Base-by-base conservation (phyloP, 106 monocot genomes). In the Dendrobium officinale region DNA sequence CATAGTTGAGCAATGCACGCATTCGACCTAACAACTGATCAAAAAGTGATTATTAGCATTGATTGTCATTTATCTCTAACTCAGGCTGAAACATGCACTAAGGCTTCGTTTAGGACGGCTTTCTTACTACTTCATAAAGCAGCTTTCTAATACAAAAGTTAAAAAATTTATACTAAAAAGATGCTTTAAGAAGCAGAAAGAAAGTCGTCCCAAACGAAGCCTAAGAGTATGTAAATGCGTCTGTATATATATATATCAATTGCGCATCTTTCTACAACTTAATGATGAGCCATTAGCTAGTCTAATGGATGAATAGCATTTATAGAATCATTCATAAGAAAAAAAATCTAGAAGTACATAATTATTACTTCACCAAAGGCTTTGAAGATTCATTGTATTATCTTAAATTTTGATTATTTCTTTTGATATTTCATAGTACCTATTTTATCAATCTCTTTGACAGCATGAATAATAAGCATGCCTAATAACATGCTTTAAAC, bases 21-120 rank as follows among this genome's bases (percentile, higher is more conserved):
- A 93, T 85, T n/a, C 90, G 84, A 41, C 88, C 90, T 51, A 95
- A 88, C 72, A 99, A 85, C 99, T 99, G 88, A 78, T 80, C 73
- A 72, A 64, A 64, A 79, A n/a, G 42, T 73, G 73, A 74, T 83
- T 22, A 27, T 27, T 18, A n/a, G 64, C 43, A 80, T 11, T 72
- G 66, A 31, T 26, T 45, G 27, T 44, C 33, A 70, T 70, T 20
- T 5, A 20, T 61, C 20, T n/a, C 61, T 1, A 61, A 61, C 4
- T 61, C 61, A 61, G 61, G 61, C 19, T 61, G 51, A 61, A 61
- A 2, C 31, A 70, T 70, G 70, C 70, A 70, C 22, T 61, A 22
- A 31, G 31, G 31, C 31, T 31, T 31, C 31, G 1, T 31, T 31
- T 31, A 31, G 31, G 31, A 31, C 31, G 31, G 31, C 31, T 31